Evolutionary conservation across 2,329 filamentous ascomycete species (phyloP).

Genomic region (Fusarium pseudocircinatum): DNA sequence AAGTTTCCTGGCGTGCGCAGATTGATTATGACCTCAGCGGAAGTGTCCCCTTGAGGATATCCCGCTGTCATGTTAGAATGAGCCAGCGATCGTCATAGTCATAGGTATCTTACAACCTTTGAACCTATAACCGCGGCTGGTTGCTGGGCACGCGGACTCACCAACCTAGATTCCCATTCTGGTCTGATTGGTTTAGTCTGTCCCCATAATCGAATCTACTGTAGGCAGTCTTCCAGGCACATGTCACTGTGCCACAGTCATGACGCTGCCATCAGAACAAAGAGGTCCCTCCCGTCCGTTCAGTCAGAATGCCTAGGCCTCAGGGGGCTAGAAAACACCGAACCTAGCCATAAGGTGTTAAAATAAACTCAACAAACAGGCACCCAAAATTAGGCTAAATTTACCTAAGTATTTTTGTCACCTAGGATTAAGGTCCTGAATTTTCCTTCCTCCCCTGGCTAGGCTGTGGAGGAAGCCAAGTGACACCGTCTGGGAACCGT

Average conservation of each 20-base stretch:
- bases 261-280: constrained; percentile 21
- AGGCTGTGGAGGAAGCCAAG: background rate
- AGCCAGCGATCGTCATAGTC: constrained; percentile 12
- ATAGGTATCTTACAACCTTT: background rate
- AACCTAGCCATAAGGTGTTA: no score
- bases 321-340: no score
- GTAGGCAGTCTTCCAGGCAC: constrained; percentile 6
- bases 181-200: constrained; percentile 17
- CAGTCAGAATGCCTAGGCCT: background rate
- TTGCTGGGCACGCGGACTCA: constrained; percentile 6
- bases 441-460: no score
- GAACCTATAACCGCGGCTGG: background rate
- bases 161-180: background rate
- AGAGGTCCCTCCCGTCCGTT: background rate
- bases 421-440: no score
- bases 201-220: constrained; percentile 11
- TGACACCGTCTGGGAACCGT: constrained; percentile 22
- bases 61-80: constrained; percentile 13
- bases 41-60: constrained; percentile 10
- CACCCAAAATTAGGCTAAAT: no score
- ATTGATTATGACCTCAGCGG: constrained; percentile 7
- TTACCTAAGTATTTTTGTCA: no score
- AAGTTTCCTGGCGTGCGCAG: background rate
- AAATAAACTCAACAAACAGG: no score
- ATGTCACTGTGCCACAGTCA: constrained; percentile 40